These are phyloP conservation scores for Aspergillus novoparasiticus DNA, from an alignment of 2,329 filamentous ascomycete species.

Conservation along the genomic window DNA sequence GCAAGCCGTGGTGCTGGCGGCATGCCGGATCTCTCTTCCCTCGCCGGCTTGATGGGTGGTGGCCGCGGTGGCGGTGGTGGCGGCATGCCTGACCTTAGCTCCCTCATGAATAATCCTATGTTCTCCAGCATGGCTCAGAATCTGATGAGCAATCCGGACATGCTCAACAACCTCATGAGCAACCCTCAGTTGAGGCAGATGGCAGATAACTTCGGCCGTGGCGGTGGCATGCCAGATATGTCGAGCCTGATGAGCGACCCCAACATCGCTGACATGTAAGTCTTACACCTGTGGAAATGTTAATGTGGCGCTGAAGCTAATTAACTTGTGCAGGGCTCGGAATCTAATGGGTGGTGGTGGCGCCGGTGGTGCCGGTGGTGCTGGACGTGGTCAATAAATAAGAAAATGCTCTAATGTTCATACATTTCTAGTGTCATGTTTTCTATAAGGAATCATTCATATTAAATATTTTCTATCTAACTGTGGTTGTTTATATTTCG, in stretches of 20 bases:
- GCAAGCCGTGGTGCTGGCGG: conserved; percentile 54
- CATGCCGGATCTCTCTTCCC: conserved; percentile 69
- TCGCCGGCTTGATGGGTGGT: conserved; percentile 73
- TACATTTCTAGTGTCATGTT: not conserved
- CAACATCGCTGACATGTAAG: conserved; percentile 89
- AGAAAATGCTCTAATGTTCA: not conserved
- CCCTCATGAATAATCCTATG: conserved; percentile 98
- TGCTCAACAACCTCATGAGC: conserved; percentile 89
- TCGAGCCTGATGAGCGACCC: conserved; percentile 87
- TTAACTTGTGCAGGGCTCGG: conserved; percentile 54
- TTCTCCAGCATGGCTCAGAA: conserved; percentile 96
- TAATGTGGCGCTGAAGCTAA: conserved; percentile 9
- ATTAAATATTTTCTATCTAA: not conserved
- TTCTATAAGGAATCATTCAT: not conserved
- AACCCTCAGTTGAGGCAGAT: conserved; percentile 88
- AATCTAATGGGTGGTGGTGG: conserved; percentile 67
- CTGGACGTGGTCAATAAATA: conserved; percentile 36
- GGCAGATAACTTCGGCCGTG: conserved; percentile 73
- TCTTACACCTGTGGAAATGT: conserved; percentile 25
- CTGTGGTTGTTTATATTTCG: too few relatives aligned
- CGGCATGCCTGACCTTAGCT: conserved; percentile 81
- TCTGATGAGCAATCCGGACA: conserved; percentile 93
- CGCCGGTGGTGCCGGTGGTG: conserved; percentile 24
- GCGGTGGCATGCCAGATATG: conserved; percentile 89
- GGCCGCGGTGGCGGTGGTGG: conserved; percentile 61